Evolutionary conservation across 1,284 basidiomycete species (phyloP).

Genomic region (Filobasidium uniguttulatum): DNA sequence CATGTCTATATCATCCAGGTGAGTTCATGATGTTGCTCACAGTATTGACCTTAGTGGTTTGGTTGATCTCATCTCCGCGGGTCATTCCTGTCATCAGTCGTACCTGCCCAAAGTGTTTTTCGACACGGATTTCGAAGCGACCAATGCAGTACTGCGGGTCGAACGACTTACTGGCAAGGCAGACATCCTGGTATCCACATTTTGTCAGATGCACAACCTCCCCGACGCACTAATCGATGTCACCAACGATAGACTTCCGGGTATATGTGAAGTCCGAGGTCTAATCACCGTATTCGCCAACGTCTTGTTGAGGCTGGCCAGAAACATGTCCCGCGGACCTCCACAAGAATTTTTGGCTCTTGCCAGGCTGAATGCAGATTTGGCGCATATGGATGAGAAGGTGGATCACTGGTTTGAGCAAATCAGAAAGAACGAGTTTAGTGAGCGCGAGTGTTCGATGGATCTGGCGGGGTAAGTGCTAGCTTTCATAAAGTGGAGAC

Average conservation of each 20-base stretch:
- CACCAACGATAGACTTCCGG: slow-evolving; percentile 66
- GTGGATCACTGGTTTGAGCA: slow-evolving; percentile 82
- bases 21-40: slow-evolving; percentile 7
- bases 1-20: slow-evolving; percentile 47
- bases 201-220: slow-evolving; percentile 65
- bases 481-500: background rate
- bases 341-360: slow-evolving; percentile 69
- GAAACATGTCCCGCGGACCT: slow-evolving; percentile 61
- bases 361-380: slow-evolving; percentile 69
- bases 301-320: slow-evolving; percentile 73
- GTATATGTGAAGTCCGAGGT: slow-evolving; percentile 79
- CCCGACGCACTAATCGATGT: slow-evolving; percentile 66
- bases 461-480: slow-evolving; percentile 64
- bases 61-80: slow-evolving; percentile 7
- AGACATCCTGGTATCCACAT: slow-evolving; percentile 64
- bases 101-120: slow-evolving; percentile 74
- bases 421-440: slow-evolving; percentile 72
- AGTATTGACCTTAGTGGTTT: slow-evolving; percentile 48
- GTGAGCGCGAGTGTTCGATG: slow-evolving; percentile 77
- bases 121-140: slow-evolving; percentile 72
- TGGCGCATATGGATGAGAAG: slow-evolving; percentile 74
- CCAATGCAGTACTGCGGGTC: slow-evolving; percentile 80
- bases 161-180: slow-evolving; percentile 68
- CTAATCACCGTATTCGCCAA: slow-evolving; percentile 63
- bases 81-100: slow-evolving; percentile 41